Evolutionary conservation across 2,329 filamentous ascomycete genomes (phyloP), one percentile per base, ranked within the genome.

Genomic region (Phaeoacremonium minimum): DNA sequence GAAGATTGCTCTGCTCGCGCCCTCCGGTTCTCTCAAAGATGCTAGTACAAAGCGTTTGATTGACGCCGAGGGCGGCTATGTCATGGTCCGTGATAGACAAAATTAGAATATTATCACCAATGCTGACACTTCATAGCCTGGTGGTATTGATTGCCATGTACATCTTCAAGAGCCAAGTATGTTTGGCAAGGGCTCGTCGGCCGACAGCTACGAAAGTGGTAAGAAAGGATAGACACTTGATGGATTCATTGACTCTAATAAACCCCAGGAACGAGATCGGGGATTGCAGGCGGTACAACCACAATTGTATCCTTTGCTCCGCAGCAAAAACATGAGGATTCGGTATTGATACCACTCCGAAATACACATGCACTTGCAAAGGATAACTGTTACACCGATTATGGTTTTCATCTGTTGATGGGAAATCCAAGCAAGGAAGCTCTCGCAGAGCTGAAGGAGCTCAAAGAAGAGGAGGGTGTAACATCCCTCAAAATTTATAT

Each of bases 271-370:
- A 71, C 72, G 0, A 61, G 75, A 7, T 71, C 66, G 15, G 76
- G 75, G 5, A 64, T 80, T 36, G 73, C 73, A 3, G 75, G 76
- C 7, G 75, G 75, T 16, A 79, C 68, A 5, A 81, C 77, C 0
- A 79, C 77, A 0, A 60, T 80, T 12, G 54, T 80, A 7, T 63
- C 73, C 0, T 80, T 82, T 51, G 77, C 75, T 1, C 66, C 68
- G 4, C 74, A 79, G 49, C 56, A 61, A 28, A 67, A 67, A n/a
- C 45, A 53, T 2, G 60, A 72, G 13, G 54, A 59, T 6, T 69
- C 63, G 2, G 52, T 78, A 3, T 53, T 69, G 15, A 55, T 62
- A 2, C 66, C 67, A 0, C 49, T 79, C 3, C 53, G 63, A 32
- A 59, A 64, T n/a, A 71, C 74, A 33, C 67, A 75, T 37, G 49